A percentile compares a stretch with the other conserved stretches of the same genome.
phyloP scores from a whole-genome alignment of 2,329 filamentous ascomycete genomes.

The Truncatella angustata region DNA sequence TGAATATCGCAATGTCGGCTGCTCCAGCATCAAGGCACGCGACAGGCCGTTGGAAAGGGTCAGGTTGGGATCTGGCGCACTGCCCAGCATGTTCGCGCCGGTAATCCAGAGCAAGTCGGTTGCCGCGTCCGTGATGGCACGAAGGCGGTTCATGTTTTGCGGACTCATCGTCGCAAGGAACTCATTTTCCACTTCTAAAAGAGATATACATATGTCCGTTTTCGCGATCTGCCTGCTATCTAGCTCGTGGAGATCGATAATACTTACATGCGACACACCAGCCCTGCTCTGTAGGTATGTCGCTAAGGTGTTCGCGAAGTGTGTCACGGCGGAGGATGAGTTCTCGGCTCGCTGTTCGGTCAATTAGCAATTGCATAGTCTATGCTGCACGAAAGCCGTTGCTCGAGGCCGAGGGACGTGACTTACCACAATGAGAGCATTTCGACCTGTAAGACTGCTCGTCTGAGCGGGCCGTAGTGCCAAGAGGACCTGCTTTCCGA shows the following conservation, averaged over 20 bases:
- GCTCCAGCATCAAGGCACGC: conserved; percentile 3
- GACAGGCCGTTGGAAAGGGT: background rate
- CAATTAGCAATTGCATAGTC: no score
- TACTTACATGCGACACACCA: background rate
- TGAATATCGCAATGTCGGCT: background rate
- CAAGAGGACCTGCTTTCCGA: background rate
- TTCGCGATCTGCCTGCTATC: background rate
- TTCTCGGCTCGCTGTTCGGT: no score
- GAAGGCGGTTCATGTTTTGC: background rate
- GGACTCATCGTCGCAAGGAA: background rate
- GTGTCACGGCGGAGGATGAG: background rate
- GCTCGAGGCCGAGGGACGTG: no score
- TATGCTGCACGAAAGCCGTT: no score
- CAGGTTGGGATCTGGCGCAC: background rate
- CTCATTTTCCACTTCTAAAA: background rate
- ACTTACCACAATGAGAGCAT: background rate
- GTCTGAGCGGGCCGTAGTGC: background rate
- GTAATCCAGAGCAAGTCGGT: background rate
- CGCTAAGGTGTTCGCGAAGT: background rate
- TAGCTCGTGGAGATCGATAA: background rate
- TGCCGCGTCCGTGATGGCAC: background rate
- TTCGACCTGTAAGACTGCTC: background rate
- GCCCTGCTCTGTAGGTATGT: background rate
- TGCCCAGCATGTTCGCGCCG: background rate
- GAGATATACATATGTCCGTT: conserved; percentile 1